Evolutionary conservation across 2,329 filamentous ascomycete species (phyloP).

Genomic region (Atkinsonella texensis): DNA sequence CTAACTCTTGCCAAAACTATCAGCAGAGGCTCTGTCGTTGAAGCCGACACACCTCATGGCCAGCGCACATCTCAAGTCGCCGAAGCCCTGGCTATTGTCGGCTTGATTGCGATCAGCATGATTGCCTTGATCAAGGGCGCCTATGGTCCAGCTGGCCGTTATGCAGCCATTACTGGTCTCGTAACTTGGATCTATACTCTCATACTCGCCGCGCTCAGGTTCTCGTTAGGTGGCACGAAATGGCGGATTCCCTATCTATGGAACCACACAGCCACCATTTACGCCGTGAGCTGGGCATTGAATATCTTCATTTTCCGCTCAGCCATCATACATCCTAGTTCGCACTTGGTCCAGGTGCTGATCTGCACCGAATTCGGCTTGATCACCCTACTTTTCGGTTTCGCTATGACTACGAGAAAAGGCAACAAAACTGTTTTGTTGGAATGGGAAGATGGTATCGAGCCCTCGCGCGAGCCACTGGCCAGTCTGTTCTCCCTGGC

Average conservation of each 20-base stretch:
- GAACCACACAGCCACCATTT: conserved; percentile 85
- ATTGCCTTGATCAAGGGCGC: conserved; percentile 48
- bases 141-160: conserved; percentile 44
- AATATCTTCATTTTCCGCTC: conserved; percentile 71
- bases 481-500: conserved; percentile 81
- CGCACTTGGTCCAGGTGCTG: conserved; percentile 48
- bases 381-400: conserved; percentile 58
- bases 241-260: conserved; percentile 64
- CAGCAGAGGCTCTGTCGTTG: conserved; percentile 52
- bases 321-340: conserved; percentile 63
- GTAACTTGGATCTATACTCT: conserved; percentile 73
- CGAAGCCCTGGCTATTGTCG: conserved; percentile 65
- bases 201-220: conserved; percentile 57
- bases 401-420: conserved; percentile 73
- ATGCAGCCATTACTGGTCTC: conserved; percentile 55
- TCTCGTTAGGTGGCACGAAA: conserved; percentile 53
- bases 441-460: conserved; percentile 79
- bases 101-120: conserved; percentile 57
- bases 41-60: conserved; percentile 63
- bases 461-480: conserved; percentile 75
- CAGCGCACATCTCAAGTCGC: conserved; percentile 58
- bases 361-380: conserved; percentile 64
- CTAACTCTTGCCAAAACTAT: conserved; percentile 47
- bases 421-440: conserved; percentile 82
- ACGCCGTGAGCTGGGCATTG: conserved; percentile 72